A percentile compares a stretch with the other conserved stretches of the same genome.
These are phyloP conservation scores for Paraphaeosphaeria sporulosa DNA, from an alignment of 2,329 filamentous ascomycete genomes.

Conservation along the genomic window DNA sequence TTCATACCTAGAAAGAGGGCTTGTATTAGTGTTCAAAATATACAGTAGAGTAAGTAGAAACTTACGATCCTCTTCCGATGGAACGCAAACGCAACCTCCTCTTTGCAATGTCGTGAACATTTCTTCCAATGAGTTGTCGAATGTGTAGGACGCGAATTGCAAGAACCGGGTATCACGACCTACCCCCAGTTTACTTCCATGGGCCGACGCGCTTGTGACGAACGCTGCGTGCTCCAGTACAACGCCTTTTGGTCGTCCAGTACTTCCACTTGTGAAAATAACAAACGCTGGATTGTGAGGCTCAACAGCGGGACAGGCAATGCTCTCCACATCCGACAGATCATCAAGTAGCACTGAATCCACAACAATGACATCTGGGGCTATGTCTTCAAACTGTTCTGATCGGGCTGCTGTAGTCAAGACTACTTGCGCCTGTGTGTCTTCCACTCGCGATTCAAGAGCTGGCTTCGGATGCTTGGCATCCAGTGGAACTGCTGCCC, in stretches of 20 bases:
- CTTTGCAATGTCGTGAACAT: conserved; percentile 62
- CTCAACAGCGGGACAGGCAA: conserved; percentile 28
- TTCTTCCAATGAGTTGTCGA: conserved; percentile 63
- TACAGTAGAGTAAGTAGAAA: not conserved
- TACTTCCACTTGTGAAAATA: conserved; percentile 44
- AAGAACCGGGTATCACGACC: conserved; percentile 38
- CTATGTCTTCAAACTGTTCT: conserved; percentile 51
- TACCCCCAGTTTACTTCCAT: conserved; percentile 37
- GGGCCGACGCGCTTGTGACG: conserved; percentile 41
- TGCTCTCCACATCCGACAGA: conserved; percentile 27
- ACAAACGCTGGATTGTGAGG: conserved; percentile 41
- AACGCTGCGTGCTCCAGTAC: conserved; percentile 43
- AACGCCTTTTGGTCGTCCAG: conserved; percentile 45
- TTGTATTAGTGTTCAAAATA: not conserved
- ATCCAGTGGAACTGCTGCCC: conserved; percentile 47
- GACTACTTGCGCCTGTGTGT: conserved; percentile 50
- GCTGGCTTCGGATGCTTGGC: conserved; percentile 42
- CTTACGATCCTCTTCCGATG: conserved; percentile 60
- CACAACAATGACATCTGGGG: conserved; percentile 49
- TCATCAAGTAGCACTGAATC: conserved; percentile 45
- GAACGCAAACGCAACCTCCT: conserved; percentile 62
- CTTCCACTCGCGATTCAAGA: conserved; percentile 50
- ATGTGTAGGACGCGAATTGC: conserved; percentile 59
- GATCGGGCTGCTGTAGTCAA: conserved; percentile 49
- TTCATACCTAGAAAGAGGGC: conserved; percentile 49